These are phyloP conservation scores for Nigrospora oryzae DNA, from an alignment of 2,329 filamentous ascomycete species.

Conservation along the genomic window DNA sequence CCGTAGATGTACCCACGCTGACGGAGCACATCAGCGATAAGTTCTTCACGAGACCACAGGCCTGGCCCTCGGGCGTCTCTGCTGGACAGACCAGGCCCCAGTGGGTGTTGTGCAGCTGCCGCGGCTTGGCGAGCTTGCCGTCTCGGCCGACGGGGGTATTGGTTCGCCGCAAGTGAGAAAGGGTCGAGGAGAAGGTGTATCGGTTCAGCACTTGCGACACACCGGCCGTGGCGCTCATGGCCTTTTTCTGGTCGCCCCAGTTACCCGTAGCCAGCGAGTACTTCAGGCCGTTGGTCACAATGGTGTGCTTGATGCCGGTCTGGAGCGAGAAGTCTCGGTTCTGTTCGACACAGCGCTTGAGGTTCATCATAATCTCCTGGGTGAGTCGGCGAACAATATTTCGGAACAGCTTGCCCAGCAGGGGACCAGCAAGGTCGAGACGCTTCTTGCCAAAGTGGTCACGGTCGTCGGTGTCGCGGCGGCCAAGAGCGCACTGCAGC, in stretches of 20 bases:
- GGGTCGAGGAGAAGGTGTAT: slow-evolving; percentile 92
- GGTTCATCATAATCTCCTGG: slow-evolving; percentile 81
- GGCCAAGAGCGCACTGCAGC: slow-evolving; percentile 84
- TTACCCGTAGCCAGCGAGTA: slow-evolving; percentile 97
- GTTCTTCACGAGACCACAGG: slow-evolving; percentile 97
- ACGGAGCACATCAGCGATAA: slow-evolving; percentile 97
- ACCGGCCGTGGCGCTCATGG: slow-evolving; percentile 86
- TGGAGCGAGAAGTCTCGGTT: slow-evolving; percentile 85
- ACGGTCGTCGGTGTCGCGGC: slow-evolving; percentile 90
- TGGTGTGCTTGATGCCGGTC: slow-evolving; percentile 82
- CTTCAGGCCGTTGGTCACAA: slow-evolving; percentile 87
- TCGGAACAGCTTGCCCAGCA: slow-evolving; percentile 94
- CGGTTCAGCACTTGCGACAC: slow-evolving; percentile 97
- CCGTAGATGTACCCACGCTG: slow-evolving; percentile 84
- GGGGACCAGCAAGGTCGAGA: slow-evolving; percentile 84
- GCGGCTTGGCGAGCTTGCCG: slow-evolving; percentile 95
- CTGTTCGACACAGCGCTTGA: slow-evolving; percentile 85
- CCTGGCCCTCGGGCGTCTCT: slow-evolving; percentile 95
- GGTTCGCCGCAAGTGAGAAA: slow-evolving; percentile 93
- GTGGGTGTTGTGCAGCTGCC: slow-evolving; percentile 96
- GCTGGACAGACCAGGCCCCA: slow-evolving; percentile 97
- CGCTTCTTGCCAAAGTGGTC: slow-evolving; percentile 99
- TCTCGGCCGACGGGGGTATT: slow-evolving; percentile 97
- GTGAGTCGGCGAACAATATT: slow-evolving; percentile 86
- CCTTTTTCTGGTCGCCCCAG: slow-evolving; percentile 99